Evolutionary conservation across 352 stramenopile genomes (phyloP).

Genomic region (Plasmopara halstedii): DNA sequence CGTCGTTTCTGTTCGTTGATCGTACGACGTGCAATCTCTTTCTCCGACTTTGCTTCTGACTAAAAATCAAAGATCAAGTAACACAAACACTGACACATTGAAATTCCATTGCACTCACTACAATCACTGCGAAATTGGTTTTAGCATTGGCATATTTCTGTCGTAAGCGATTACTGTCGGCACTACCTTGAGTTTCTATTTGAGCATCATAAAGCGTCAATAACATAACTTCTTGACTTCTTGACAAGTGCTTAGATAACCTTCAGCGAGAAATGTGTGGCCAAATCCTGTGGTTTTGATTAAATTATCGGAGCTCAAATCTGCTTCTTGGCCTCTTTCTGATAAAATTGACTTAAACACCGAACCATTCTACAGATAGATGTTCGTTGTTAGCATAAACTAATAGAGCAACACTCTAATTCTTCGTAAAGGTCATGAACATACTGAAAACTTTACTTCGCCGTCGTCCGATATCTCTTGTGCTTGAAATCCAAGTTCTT

Average conservation of each 20-base stretch:
- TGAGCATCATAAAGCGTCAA: too few relatives aligned
- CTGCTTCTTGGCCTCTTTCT: conserved; percentile 12
- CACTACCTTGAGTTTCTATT: too few relatives aligned
- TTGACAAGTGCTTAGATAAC: too few relatives aligned
- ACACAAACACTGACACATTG: neutral
- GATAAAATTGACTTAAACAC: conserved; percentile 58
- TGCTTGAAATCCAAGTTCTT: conserved; percentile 72
- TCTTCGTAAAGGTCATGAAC: too few relatives aligned
- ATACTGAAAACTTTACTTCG: conserved; percentile 77
- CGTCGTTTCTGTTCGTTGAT: conserved; percentile 49
- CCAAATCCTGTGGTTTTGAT: conserved; percentile 1
- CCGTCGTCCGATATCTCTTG: conserved; percentile 67
- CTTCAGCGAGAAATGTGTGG: too few relatives aligned
- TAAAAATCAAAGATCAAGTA: conserved; percentile 7
- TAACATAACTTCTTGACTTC: too few relatives aligned
- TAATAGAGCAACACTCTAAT: too few relatives aligned
- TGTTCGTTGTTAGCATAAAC: too few relatives aligned
- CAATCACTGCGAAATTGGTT: conserved; percentile 60
- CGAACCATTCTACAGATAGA: conserved; percentile 43
- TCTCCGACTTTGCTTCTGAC: conserved; percentile 69
- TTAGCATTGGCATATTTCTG: conserved; percentile 80
- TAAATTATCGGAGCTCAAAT: too few relatives aligned
- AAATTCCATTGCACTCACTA: conserved; percentile 21
- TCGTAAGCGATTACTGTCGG: conserved; percentile 57
- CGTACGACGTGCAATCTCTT: conserved; percentile 44